A percentile compares a stretch with the other conserved stretches of the same genome.
Conservation (phyloP, 768 basidiomycete genomes). For the Boletales sp. region DNA sequence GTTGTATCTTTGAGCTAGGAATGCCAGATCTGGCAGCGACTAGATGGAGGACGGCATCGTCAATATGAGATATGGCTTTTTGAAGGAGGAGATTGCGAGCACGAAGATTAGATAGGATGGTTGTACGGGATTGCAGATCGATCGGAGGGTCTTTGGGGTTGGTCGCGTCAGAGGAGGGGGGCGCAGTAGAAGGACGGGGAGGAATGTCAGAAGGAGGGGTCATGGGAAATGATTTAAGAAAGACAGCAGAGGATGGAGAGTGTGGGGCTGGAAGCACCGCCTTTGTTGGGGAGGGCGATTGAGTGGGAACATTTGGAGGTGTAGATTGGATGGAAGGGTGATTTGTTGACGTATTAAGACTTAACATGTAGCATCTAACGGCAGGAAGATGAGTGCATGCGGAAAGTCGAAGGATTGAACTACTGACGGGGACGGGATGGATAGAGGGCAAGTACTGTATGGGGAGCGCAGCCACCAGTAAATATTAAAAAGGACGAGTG, state of each 20-base stretch:
- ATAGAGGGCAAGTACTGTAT: background rate
- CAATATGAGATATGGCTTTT: slow-evolving; percentile 30
- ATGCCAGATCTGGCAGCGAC: slow-evolving; percentile 32
- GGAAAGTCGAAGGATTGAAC: too few relatives aligned
- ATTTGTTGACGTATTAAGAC: slow-evolving; percentile 7
- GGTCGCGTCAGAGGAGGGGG: slow-evolving; percentile 14
- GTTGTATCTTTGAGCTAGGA: slow-evolving; percentile 28
- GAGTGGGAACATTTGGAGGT: slow-evolving; percentile 16
- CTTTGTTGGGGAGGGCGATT: slow-evolving; percentile 11
- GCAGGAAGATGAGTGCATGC: background rate
- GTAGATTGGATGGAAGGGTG: slow-evolving; percentile 8
- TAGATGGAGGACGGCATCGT: slow-evolving; percentile 28
- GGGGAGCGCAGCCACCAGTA: slow-evolving; percentile 5
- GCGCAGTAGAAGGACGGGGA: slow-evolving; percentile 26
- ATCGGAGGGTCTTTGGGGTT: slow-evolving; percentile 10
- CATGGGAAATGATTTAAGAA: slow-evolving; percentile 4
- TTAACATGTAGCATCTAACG: slow-evolving; percentile 30
- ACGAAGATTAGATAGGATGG: slow-evolving; percentile 26
- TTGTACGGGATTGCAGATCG: slow-evolving; percentile 14
- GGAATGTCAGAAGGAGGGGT: slow-evolving; percentile 12
- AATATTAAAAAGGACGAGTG: background rate
- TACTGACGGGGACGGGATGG: too few relatives aligned
- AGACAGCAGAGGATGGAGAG: too few relatives aligned
- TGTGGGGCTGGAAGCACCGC: background rate
- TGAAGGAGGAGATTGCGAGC: slow-evolving; percentile 30